phyloP scores from a whole-genome alignment of 768 basidiomycete genomes.

The Pleurotus salmoneostramineus region DNA sequence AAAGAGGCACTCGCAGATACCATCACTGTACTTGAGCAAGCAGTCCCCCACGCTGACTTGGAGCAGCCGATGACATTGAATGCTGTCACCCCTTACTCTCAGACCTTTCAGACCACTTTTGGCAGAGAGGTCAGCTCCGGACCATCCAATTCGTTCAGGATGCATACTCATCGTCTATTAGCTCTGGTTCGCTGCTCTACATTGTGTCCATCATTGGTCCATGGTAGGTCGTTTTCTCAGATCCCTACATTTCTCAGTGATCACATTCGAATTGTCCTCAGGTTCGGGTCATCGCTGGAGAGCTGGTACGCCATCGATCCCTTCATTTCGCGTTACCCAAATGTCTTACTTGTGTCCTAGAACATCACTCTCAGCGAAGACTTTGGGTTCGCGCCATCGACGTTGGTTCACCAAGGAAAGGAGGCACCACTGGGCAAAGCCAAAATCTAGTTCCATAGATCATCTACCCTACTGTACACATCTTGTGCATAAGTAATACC shows the following conservation, averaged over 20 bases:
- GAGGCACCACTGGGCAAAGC: conserved; percentile 62
- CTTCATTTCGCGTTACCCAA: conserved; percentile 9
- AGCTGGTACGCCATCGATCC: conserved; percentile 50
- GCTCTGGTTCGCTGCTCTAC: conserved; percentile 85
- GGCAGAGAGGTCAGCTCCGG: conserved; percentile 64
- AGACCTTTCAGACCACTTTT: conserved; percentile 74
- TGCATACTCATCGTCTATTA: conserved; percentile 19
- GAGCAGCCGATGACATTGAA: conserved; percentile 66
- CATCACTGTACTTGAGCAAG: conserved; percentile 51
- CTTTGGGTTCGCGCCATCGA: conserved; percentile 86
- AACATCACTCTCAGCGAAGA: conserved; percentile 65
- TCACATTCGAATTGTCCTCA: conserved; percentile 21
- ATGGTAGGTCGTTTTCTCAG: conserved; percentile 52
- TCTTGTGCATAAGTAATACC: background rate
- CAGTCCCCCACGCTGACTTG: conserved; percentile 44
- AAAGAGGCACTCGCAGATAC: conserved; percentile 49
- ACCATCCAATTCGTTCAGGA: background rate
- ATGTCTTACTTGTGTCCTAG: conserved; percentile 27
- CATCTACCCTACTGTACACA: too few species aligned
- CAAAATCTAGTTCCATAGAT: conserved; percentile 40
- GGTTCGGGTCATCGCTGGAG: conserved; percentile 83
- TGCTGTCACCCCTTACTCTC: conserved; percentile 76
- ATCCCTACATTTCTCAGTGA: background rate
- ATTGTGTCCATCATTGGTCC: conserved; percentile 90
- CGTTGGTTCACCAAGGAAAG: conserved; percentile 68